phyloP scores from a whole-genome alignment of 2,329 filamentous ascomycete genomes.

The Aspergillus calidoustus region DNA sequence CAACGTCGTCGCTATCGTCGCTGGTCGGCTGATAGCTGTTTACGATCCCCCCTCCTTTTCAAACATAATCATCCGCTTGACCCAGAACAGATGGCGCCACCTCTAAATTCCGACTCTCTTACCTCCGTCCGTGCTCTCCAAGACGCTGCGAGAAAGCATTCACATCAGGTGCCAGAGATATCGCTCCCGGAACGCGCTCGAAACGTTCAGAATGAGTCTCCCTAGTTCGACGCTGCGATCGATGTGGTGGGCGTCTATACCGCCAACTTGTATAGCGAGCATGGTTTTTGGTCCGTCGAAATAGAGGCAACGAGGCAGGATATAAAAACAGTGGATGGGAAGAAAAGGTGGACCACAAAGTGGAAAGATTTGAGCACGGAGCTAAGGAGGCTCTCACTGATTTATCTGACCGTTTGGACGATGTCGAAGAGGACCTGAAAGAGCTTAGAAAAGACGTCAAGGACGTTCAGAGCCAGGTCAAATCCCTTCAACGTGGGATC shows the following conservation, averaged over 20 bases:
- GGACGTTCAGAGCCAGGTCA: not conserved
- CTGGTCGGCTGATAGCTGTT: no score
- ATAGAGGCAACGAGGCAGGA: no score
- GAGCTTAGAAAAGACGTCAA: not conserved
- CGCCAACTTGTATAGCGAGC: not conserved
- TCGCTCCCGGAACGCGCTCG: not conserved
- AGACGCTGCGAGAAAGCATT: not conserved
- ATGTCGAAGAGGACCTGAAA: not conserved
- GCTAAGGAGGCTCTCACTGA: not conserved
- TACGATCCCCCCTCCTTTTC: no score
- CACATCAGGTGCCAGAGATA: not conserved
- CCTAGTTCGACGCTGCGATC: conserved; percentile 53
- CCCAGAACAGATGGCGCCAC: not conserved
- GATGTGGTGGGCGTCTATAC: conserved; percentile 15
- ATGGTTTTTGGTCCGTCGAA: not conserved
- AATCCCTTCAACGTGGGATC: not conserved
- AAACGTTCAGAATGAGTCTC: not conserved
- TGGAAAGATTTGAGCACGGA: not conserved
- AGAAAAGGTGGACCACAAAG: not conserved
- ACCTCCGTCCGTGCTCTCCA: not conserved
- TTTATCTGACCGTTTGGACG: not conserved
- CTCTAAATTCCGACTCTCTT: not conserved
- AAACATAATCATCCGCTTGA: no score
- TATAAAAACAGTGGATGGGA: not conserved
- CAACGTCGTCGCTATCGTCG: no score